These are phyloP conservation scores for Geranium brycei DNA, from an alignment of 345 rosid genomes.

Conservation along the genomic window DNA sequence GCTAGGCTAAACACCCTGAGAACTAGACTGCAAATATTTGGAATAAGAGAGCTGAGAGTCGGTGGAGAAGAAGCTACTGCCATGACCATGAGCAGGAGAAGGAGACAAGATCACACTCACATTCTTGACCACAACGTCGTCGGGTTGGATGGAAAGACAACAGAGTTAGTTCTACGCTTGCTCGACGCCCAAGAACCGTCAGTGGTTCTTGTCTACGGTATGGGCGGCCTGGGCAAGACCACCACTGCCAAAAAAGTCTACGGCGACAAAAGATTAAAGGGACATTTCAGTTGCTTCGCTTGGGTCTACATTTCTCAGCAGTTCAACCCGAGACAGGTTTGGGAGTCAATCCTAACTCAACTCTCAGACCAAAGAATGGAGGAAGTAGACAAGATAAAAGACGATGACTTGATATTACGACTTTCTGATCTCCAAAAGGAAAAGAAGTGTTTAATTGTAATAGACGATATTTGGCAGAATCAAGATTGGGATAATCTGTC, in stretches of 20 bases:
- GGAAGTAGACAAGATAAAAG: constrained; percentile 16
- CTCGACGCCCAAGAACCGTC: constrained; percentile 2
- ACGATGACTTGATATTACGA: constrained; percentile 17
- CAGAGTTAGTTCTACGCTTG: constrained; percentile 13
- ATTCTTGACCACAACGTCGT: constrained; percentile 15
- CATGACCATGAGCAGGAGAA: background rate
- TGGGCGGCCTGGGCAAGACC: constrained; percentile 46
- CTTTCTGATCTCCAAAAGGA: constrained; percentile 9
- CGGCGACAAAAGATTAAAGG: constrained; percentile 10
- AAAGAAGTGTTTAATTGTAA: constrained; percentile 25
- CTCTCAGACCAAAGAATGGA: constrained; percentile 14
- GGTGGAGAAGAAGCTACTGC: background rate
- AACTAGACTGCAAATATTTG: constrained; percentile 21
- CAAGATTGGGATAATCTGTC: constrained; percentile 21
- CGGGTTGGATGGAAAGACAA: constrained; percentile 18
- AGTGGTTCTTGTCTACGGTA: constrained; percentile 27
- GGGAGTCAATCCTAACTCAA: constrained; percentile 18
- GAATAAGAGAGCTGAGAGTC: constrained; percentile 2
- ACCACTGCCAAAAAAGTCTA: constrained; percentile 26
- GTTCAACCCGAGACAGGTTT: constrained; percentile 16
- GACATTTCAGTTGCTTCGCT: constrained; percentile 17
- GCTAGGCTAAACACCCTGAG: constrained; percentile 20
- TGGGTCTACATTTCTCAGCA: constrained; percentile 32
- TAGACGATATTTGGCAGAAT: constrained; percentile 29
- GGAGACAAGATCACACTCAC: constrained; percentile 22